Percentiles rank a stretch among this genome's conserved stretches.
phyloP scores from a whole-genome alignment of 139 green algal genomes.

The Chlorella sp. region DNA sequence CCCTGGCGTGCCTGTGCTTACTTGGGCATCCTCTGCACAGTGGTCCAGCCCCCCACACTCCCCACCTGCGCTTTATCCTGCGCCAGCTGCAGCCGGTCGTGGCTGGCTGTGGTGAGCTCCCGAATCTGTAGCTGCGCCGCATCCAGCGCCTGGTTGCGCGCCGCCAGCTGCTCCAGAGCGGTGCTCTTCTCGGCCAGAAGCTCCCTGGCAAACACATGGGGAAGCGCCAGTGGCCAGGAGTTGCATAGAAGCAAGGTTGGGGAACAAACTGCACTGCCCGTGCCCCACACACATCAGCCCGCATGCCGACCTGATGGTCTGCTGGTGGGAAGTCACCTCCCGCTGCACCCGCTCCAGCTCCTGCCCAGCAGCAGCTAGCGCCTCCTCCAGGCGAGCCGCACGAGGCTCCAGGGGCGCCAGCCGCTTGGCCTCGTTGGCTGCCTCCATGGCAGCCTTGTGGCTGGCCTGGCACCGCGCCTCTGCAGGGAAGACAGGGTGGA shows the following conservation, averaged over 20 bases:
- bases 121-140: slow-evolving; percentile 1
- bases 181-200: slow-evolving; percentile 42
- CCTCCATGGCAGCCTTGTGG: slow-evolving; percentile 17
- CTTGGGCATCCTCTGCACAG: no score
- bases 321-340: slow-evolving; percentile 30
- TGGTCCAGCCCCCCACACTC: background rate
- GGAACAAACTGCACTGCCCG: no score
- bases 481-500: background rate
- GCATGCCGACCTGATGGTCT: slow-evolving; percentile 4
- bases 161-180: slow-evolving; percentile 44
- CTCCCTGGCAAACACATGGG: background rate
- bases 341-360: slow-evolving; percentile 32
- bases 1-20: no score
- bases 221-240: no score
- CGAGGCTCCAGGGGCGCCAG: slow-evolving; percentile 12
- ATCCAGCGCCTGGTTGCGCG: slow-evolving; percentile 30
- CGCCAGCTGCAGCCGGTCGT: background rate
- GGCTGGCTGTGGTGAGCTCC: slow-evolving; percentile 11
- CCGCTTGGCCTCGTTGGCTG: slow-evolving; percentile 24
- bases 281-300: no score
- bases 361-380: background rate
- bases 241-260: no score
- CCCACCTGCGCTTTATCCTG: slow-evolving; percentile 3
- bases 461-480: background rate
- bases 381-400: background rate